Percentiles rank a stretch among this genome's conserved stretches.
phyloP scores from a whole-genome alignment of 208 protist species.

The Leishmania arabica region DNA sequence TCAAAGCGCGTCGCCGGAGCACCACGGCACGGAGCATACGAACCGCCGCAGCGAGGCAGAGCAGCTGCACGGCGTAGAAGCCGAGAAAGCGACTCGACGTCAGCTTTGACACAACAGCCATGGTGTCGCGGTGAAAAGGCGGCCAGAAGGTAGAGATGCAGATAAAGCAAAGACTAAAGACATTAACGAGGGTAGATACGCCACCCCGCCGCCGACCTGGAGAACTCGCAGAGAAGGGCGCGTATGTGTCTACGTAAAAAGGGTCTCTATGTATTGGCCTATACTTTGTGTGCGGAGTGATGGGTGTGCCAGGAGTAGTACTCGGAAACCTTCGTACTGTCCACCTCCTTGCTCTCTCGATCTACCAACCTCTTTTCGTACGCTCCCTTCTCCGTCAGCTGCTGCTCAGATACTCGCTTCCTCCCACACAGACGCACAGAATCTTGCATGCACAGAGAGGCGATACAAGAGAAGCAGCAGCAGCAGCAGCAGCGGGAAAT shows the following conservation, averaged over 20 bases:
- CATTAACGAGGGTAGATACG: neutral
- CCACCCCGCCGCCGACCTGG: neutral
- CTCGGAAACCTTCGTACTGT: neutral
- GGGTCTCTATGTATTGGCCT: neutral
- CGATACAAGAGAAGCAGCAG: neutral
- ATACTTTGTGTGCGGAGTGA: neutral
- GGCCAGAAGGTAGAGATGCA: neutral
- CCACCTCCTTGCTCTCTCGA: neutral
- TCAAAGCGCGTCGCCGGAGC: constrained; percentile 11
- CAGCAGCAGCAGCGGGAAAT: neutral
- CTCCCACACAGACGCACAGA: neutral
- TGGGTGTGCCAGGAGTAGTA: neutral
- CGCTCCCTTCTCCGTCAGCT: neutral
- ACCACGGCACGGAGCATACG: constrained; percentile 22
- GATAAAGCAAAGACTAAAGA: neutral
- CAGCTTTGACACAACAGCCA: constrained; percentile 36
- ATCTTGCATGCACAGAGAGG: neutral
- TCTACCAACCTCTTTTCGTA: neutral
- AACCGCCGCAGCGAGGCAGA: constrained; percentile 30
- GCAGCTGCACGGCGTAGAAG: constrained; percentile 35
- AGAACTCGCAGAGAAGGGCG: neutral
- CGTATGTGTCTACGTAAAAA: neutral
- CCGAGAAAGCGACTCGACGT: constrained; percentile 24
- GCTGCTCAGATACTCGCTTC: neutral
- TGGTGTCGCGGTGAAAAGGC: neutral